Conservation (phyloP, 345 rosid genomes). For the Linum trigynum region DNA sequence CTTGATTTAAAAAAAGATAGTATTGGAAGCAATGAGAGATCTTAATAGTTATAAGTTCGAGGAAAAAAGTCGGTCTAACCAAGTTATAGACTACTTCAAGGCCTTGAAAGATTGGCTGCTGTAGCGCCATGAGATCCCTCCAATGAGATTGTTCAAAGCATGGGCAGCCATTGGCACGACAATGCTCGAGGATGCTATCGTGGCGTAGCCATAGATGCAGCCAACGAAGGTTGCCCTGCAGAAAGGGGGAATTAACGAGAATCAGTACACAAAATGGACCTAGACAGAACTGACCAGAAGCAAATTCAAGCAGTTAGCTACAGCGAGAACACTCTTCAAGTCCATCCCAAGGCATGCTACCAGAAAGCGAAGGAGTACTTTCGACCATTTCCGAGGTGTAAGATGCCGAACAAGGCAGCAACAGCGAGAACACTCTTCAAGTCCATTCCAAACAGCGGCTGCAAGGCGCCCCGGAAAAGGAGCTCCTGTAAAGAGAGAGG, state of each 20-base stretch:
- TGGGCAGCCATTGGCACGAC: slow-evolving; percentile 70
- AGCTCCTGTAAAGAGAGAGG: slow-evolving; percentile 48
- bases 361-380: slow-evolving; percentile 80
- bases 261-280: background rate
- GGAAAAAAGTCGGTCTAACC: background rate
- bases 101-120: slow-evolving; percentile 29
- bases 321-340: slow-evolving; percentile 46
- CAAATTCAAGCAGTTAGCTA: slow-evolving; percentile 19
- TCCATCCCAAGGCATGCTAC: slow-evolving; percentile 57
- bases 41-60: background rate
- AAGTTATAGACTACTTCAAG: slow-evolving; percentile 5
- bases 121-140: slow-evolving; percentile 59
- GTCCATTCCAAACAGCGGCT: slow-evolving; percentile 63
- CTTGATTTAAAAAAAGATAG: too few relatives aligned
- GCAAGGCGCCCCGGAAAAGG: slow-evolving; percentile 35
- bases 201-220: slow-evolving; percentile 55
- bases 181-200: slow-evolving; percentile 52
- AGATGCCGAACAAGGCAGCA: slow-evolving; percentile 57
- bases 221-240: slow-evolving; percentile 89
- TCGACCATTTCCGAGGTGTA: slow-evolving; percentile 75
- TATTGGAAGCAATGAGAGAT: too few relatives aligned
- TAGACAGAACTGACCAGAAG: too few relatives aligned
- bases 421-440: slow-evolving; percentile 48
- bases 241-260: background rate
- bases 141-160: slow-evolving; percentile 65